Base-by-base conservation (phyloP, 345 rosid species). In the Eucalyptus brandiana region DNA sequence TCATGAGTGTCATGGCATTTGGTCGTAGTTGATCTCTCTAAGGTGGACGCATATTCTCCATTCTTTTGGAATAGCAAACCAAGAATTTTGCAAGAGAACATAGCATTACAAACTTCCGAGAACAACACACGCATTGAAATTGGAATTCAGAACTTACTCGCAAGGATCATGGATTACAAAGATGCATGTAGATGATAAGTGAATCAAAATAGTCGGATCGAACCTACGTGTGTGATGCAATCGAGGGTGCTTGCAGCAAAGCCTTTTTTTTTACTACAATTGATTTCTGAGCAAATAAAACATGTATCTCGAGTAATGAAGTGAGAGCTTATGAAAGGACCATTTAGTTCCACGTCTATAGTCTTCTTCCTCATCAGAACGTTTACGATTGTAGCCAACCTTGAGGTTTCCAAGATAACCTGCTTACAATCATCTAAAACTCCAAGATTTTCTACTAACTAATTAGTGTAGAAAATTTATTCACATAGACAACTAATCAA, bases 1-100 rank as follows among this genome's bases (percentile, higher is more conserved):
- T 30, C 14, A 26, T 60, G 32, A 60, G n/a, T 60, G 67, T 60
- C 67, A 28, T 28, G 67, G 67, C 69, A 60, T 60, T 10, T 95
- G 94, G 88, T 96, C 96, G 89, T 95, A 95, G 90, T 96, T 96
- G 12, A 93, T 93, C 91, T 97, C 98, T 88, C 99, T 96, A 83
- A 96, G 93, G 91, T 96, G 96, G 12, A 97, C 96, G 88, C 95
- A 96, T 87, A 97, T 96, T 92, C 96, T 96, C 99, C 99, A 95
- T 42, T 97, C 99, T 92, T 95, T 92, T 44, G 99, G 99, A 91
- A 97, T 93, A 32, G 91, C 88, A 92, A 89, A 96, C 67, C 99
- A 98, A 96, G 94, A 34, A 89, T 11, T 58, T 58, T 12, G 15
- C 65, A 0, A 58, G 65, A 58, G 65, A 58, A 58, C 65, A 24